Percentiles rank a stretch among this genome's conserved stretches.
These are phyloP conservation scores for Tylopilus rubrobrunneus DNA, from an alignment of 768 basidiomycete species.

Conservation along the genomic window DNA sequence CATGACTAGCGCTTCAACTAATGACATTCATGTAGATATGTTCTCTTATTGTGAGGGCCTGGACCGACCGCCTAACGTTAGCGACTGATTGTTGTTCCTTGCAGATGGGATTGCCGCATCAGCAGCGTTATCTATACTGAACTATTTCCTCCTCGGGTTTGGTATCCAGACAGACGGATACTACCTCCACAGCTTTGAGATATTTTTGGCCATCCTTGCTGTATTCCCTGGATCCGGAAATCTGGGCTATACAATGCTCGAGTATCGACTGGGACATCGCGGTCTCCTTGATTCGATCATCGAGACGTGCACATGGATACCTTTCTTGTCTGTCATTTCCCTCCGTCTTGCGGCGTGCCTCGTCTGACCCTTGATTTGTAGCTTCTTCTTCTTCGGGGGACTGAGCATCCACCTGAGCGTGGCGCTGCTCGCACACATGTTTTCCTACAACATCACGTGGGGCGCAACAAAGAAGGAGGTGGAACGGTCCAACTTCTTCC, in stretches of 20 bases:
- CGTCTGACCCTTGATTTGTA: slow-evolving; percentile 1
- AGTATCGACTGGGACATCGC: slow-evolving; percentile 60
- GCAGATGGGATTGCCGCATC: slow-evolving; percentile 60
- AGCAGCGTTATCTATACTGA: slow-evolving; percentile 58
- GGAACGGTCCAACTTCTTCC: slow-evolving; percentile 85
- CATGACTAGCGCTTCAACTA: neutral
- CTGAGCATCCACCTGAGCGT: slow-evolving; percentile 49
- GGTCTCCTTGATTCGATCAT: slow-evolving; percentile 14
- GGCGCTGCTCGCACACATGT: slow-evolving; percentile 54
- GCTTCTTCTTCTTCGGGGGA: slow-evolving; percentile 55
- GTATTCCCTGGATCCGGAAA: slow-evolving; percentile 76
- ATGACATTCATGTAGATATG: slow-evolving; percentile 34
- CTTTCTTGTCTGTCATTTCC: slow-evolving; percentile 33
- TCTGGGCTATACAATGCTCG: slow-evolving; percentile 63
- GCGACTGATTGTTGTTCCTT: neutral
- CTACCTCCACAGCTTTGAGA: slow-evolving; percentile 76
- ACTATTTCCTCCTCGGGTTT: slow-evolving; percentile 73
- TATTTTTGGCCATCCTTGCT: slow-evolving; percentile 68
- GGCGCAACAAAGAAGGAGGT: slow-evolving; percentile 76
- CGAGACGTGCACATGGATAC: slow-evolving; percentile 25
- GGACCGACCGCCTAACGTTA: slow-evolving; percentile 1
- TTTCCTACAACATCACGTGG: slow-evolving; percentile 61
- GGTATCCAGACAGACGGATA: slow-evolving; percentile 68
- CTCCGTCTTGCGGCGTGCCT: no score
- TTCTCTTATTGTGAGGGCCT: slow-evolving; percentile 46